Base-by-base conservation (phyloP, 352 stramenopile species). In the Pythium rishiriense region DNA sequence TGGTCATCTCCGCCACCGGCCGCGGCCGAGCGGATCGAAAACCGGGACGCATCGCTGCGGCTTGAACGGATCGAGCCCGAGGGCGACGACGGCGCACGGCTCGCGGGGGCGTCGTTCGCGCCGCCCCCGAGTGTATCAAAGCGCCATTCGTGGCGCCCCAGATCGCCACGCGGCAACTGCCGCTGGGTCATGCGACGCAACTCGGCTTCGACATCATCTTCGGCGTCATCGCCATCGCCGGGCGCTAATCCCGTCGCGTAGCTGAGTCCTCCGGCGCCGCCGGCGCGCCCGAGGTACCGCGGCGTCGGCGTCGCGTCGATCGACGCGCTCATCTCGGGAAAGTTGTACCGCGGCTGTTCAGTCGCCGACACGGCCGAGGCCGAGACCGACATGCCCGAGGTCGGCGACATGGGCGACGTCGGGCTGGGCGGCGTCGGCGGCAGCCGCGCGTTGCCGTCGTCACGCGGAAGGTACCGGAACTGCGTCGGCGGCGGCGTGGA, bases 321-420 rank as follows among this genome's bases (percentile, higher is more conserved):
- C 4, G 86, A 95, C 11, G 86, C 83, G 43, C 83, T 93, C 76
- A 86, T 91, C 66, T 95, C 86, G 1, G 83, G 76, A 46, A 91
- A 93, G 28, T 72, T 67, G 62, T 84, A 89, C 43, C 82, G 81
- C 35, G 78, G 79, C 49, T 88, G 79, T 55, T 90, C 81, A 1
- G 86, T 95, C 28, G 86, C 86, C 0, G 86, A 95, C 26, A 95
- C 81, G 11, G 84, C 82, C 12, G 84, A 93, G 41, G 78, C 82
- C 24, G 86, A 95, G 46, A 93, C 74, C 61, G 85, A 90, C 50
- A 81, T 76, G 33, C 70, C 81, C 12, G 86, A 94, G 31, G 86
- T 83, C 21, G 86, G 85, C 52, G 81, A 89, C 33, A 78, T 64
- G 6, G 80, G 79, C 8, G 85, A 92, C 55, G 76, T 70, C 17